Evolutionary conservation across 1,284 basidiomycete species (phyloP).

Genomic region (Boletus sp.): DNA sequence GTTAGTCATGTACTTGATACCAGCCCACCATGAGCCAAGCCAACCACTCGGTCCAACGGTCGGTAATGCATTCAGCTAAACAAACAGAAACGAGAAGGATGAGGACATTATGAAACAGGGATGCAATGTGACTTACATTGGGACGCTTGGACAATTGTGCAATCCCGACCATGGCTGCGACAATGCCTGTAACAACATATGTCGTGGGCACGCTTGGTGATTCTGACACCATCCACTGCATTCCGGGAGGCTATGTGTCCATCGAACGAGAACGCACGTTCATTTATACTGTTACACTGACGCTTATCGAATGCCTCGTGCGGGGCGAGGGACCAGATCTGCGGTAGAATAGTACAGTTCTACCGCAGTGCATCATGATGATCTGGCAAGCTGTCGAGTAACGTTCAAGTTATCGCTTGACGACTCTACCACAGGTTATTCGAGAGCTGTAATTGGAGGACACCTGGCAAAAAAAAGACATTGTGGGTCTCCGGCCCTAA

Average conservation of each 20-base stretch:
- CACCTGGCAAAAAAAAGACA: too few species aligned
- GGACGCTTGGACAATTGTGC: not conserved
- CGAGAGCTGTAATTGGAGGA: too few species aligned
- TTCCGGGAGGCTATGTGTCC: not conserved
- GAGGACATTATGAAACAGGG: not conserved
- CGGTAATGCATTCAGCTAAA: slow-evolving; percentile 21
- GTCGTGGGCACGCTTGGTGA: not conserved
- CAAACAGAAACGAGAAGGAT: not conserved
- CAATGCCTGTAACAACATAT: not conserved
- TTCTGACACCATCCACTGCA: not conserved
- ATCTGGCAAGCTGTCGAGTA: too few species aligned
- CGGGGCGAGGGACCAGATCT: too few species aligned
- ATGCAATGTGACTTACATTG: not conserved
- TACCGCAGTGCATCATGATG: too few species aligned
- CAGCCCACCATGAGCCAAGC: slow-evolving; percentile 17
- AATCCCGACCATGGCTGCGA: not conserved
- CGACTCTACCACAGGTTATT: too few species aligned
- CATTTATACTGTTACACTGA: not conserved
- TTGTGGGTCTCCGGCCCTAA: too few species aligned
- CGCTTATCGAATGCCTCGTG: too few species aligned
- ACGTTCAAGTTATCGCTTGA: too few species aligned
- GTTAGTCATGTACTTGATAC: slow-evolving; percentile 7
- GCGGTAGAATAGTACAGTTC: too few species aligned
- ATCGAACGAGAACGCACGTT: not conserved
- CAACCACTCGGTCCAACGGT: slow-evolving; percentile 16